Percentiles rank a stretch among this genome's conserved stretches.
Evolutionary conservation across 495 filamentous ascomycete species (phyloP).

Genomic region (Penicillium manginii): DNA sequence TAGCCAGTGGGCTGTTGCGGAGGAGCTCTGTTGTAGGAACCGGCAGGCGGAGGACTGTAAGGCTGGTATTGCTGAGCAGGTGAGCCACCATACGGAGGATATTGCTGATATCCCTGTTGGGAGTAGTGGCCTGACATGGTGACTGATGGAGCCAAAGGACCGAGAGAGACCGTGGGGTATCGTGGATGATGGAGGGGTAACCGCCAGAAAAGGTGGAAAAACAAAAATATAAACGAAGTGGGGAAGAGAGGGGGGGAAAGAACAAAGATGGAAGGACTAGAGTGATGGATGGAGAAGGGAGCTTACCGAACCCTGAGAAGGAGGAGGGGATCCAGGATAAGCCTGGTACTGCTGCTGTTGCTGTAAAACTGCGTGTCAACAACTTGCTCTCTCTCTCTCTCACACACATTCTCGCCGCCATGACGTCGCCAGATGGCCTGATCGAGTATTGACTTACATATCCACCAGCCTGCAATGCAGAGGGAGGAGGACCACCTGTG

Average conservation of each 20-base stretch:
- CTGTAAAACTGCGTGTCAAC: constrained; percentile 3
- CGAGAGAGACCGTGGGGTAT: background rate
- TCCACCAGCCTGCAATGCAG: constrained; percentile 44
- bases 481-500: constrained; percentile 48
- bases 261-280: constrained; percentile 9
- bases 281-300: constrained; percentile 5
- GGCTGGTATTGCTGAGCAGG: constrained; percentile 44
- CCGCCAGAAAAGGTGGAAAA: constrained; percentile 13
- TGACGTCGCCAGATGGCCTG: constrained; percentile 31
- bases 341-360: constrained; percentile 44
- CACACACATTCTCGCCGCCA: constrained; percentile 7
- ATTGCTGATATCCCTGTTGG: constrained; percentile 39
- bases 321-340: constrained; percentile 43
- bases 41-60: constrained; percentile 36
- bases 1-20: constrained; percentile 27
- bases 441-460: constrained; percentile 41
- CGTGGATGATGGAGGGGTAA: constrained; percentile 12
- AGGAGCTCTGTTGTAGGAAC: constrained; percentile 37
- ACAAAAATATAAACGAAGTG: constrained; percentile 19
- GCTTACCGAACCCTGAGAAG: constrained; percentile 47
- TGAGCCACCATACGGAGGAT: constrained; percentile 45
- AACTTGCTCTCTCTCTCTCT: constrained; percentile 1
- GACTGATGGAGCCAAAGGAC: constrained; percentile 6
- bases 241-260: constrained; percentile 12
- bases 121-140: constrained; percentile 47